Conservation (phyloP, 768 basidiomycete genomes). For the Lentinula aciculospora region DNA sequence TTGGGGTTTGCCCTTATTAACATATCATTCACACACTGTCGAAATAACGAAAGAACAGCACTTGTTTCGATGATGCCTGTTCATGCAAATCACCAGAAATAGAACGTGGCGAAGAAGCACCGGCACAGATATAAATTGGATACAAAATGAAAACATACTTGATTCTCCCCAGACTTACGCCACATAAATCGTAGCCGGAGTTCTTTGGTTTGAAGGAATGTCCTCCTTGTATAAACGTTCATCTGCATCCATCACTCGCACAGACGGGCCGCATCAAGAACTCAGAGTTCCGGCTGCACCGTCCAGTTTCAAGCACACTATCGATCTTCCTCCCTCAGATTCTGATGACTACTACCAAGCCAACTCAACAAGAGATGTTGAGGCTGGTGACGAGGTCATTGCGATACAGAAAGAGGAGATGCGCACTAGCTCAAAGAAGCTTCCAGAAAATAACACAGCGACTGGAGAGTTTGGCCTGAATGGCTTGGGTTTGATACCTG, state of each 20-base stretch:
- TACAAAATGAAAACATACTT: not conserved
- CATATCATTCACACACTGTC: not conserved
- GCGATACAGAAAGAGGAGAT: not conserved
- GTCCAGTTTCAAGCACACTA: constrained; percentile 1
- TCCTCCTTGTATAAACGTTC: not conserved
- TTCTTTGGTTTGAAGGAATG: not conserved
- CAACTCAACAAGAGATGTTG: not conserved
- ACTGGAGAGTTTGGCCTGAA: not conserved
- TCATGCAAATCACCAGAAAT: not conserved
- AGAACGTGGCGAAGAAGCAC: not conserved
- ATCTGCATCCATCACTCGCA: not conserved
- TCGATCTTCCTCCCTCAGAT: constrained; percentile 1
- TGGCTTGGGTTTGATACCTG: not conserved
- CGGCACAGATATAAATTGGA: not conserved
- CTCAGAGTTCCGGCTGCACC: not conserved
- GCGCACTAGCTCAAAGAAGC: not conserved
- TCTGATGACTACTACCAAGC: not conserved
- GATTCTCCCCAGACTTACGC: not conserved
- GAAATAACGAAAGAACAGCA: not conserved
- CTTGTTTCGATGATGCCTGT: not conserved
- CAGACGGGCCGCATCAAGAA: not conserved
- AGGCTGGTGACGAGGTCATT: not conserved
- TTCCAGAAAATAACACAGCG: not conserved
- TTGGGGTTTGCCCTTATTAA: not conserved
- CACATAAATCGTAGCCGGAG: not conserved